A percentile compares a stretch with the other conserved stretches of the same genome.
These are phyloP conservation scores for Microsporum audouinii DNA, from an alignment of 2,329 filamentous ascomycete species.

Conservation along the genomic window DNA sequence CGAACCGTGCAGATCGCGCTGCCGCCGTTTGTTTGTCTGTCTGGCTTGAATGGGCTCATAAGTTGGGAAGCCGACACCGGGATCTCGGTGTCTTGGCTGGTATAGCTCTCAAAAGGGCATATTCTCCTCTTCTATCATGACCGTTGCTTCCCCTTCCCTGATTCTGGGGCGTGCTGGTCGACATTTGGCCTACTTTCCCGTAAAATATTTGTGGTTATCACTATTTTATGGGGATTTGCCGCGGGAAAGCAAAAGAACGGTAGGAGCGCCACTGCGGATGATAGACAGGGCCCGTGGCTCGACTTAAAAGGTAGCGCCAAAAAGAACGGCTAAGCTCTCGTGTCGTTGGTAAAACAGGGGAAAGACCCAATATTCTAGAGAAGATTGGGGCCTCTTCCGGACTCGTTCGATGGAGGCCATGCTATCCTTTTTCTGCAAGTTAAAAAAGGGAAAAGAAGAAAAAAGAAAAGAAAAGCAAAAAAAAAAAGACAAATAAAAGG, in stretches of 20 bases:
- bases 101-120: background rate
- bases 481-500: background rate
- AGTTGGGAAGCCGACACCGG: constrained; percentile 1
- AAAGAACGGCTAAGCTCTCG: background rate
- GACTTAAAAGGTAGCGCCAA: constrained; percentile 1
- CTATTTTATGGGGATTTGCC: constrained; percentile 3
- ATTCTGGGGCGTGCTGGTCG: background rate
- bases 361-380: background rate
- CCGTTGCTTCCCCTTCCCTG: background rate
- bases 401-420: background rate
- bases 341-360: constrained; percentile 4
- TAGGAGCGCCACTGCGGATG: constrained; percentile 3
- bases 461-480: background rate
- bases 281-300: constrained; percentile 5
- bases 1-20: constrained; percentile 1
- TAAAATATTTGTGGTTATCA: background rate
- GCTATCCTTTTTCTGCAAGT: background rate
- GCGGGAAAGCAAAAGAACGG: constrained; percentile 3
- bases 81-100: background rate
- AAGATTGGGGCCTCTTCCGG: background rate
- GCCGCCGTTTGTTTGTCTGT: background rate
- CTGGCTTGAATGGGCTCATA: background rate
- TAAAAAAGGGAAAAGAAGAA: background rate
- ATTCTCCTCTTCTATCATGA: background rate
- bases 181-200: background rate